Evolutionary conservation across 2,329 filamentous ascomycete species (phyloP).

Genomic region (Akanthomyces lecanii): DNA sequence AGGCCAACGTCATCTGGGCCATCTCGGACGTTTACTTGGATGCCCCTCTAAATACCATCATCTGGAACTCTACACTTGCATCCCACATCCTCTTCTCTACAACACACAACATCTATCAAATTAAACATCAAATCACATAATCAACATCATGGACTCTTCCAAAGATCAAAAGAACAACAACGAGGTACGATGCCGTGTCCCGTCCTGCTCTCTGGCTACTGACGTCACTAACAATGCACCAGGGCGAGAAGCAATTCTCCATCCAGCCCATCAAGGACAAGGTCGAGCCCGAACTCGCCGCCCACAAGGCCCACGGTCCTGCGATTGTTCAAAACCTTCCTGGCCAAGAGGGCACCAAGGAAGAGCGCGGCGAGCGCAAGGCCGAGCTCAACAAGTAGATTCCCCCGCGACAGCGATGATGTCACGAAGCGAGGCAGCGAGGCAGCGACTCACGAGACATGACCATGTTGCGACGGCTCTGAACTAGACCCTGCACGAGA

Average conservation of each 20-base stretch:
- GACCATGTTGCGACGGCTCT: not conserved
- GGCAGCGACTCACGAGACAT: not conserved
- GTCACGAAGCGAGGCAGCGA: constrained; percentile 13
- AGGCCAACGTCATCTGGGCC: constrained; percentile 7
- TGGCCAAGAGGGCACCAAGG: constrained; percentile 58
- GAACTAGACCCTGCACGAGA: not conserved
- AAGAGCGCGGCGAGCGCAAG: constrained; percentile 62
- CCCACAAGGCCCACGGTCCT: constrained; percentile 54
- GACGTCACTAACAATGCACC: constrained; percentile 14
- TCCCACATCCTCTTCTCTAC: not conserved
- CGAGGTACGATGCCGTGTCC: constrained; percentile 23
- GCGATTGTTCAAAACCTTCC: constrained; percentile 51
- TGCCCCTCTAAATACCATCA: not conserved
- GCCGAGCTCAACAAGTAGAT: constrained; percentile 59
- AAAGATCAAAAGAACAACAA: constrained; percentile 30
- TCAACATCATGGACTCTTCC: constrained; percentile 25
- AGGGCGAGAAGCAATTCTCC: constrained; percentile 42
- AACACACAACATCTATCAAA: not conserved
- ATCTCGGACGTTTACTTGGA: not conserved
- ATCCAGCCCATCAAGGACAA: constrained; percentile 43
- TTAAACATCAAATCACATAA: not conserved
- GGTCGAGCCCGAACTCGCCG: constrained; percentile 45
- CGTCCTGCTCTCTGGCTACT: not conserved
- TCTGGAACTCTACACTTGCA: not conserved
- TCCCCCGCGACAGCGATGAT: constrained; percentile 24